A percentile compares a stretch with the other conserved stretches of the same genome.
phyloP scores from a whole-genome alignment of 306 rosid species.

The Acacia crassicarpa region DNA sequence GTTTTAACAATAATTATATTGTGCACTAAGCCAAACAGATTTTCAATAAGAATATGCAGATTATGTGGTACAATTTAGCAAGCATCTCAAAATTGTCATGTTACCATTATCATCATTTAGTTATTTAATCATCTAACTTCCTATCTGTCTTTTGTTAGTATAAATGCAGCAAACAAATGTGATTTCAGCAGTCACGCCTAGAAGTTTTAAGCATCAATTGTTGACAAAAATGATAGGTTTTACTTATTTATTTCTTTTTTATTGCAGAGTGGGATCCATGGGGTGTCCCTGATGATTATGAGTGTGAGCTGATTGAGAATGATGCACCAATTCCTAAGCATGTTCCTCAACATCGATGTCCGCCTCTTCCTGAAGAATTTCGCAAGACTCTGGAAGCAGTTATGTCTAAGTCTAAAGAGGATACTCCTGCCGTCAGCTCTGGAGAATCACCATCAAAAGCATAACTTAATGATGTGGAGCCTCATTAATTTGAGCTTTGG shows the following conservation, averaged over 20 bases:
- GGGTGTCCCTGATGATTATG: conserved; percentile 87
- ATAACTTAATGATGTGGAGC: conserved; percentile 18
- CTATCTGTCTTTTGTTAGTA: neutral
- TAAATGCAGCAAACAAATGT: neutral
- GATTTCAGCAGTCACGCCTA: neutral
- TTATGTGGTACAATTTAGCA: neutral
- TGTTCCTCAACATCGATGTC: conserved; percentile 78
- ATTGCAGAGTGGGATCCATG: conserved; percentile 91
- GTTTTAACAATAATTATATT: neutral
- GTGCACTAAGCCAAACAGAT: neutral
- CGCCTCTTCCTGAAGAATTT: conserved; percentile 77
- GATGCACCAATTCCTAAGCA: conserved; percentile 91
- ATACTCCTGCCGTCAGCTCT: conserved; percentile 37
- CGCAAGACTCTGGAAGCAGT: conserved; percentile 53
- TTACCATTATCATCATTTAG: neutral
- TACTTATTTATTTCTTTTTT: conserved; percentile 25
- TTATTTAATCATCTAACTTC: neutral
- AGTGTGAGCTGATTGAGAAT: conserved; percentile 82
- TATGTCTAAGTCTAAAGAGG: conserved; percentile 31
- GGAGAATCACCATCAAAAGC: conserved; percentile 53
- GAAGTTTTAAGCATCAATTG: neutral
- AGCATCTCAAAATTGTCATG: neutral
- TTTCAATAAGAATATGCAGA: neutral
- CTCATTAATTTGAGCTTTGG: conserved; percentile 31
- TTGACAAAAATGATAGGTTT: neutral